These are phyloP conservation scores for Meyerozyma sp. DNA, from an alignment of 1,139 yeast genomes.

Conservation along the genomic window DNA sequence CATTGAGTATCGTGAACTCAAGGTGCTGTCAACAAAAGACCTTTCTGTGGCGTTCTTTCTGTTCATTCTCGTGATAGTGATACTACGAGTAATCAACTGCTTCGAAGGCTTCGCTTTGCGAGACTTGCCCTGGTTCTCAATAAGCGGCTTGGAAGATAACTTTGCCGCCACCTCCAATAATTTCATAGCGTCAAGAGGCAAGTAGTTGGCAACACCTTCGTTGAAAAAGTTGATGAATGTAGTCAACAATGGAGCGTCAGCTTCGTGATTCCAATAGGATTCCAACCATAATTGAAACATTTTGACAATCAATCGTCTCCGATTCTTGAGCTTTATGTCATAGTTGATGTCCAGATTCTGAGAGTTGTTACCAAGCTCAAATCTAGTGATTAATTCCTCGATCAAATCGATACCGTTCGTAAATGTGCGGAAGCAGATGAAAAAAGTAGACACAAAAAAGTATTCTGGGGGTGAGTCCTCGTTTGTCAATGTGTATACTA, in stretches of 20 bases:
- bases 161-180: conserved; percentile 60
- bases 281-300: conserved; percentile 81
- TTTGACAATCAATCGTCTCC: conserved; percentile 63
- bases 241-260: conserved; percentile 58
- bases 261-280: conserved; percentile 71
- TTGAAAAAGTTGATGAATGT: conserved; percentile 73
- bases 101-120: conserved; percentile 5
- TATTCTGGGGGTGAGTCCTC: conserved; percentile 67
- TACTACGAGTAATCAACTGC: conserved; percentile 44
- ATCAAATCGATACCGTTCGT: conserved; percentile 65
- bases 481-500: conserved; percentile 67
- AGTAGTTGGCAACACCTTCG: conserved; percentile 52
- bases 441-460: conserved; percentile 69
- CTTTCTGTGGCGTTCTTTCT: conserved; percentile 8
- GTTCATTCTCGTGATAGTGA: conserved; percentile 22
- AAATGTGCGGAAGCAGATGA: conserved; percentile 75
- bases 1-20: conserved; percentile 36
- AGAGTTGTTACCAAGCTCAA: conserved; percentile 40
- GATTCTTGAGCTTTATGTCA: conserved; percentile 51
- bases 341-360: conserved; percentile 35
- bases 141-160: conserved; percentile 35
- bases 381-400: conserved; percentile 63
- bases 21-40: conserved; percentile 13
- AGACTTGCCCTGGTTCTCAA: conserved; percentile 17
- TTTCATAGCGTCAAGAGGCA: conserved; percentile 62